These are phyloP conservation scores for Omphalotus guepiniiformis DNA, from an alignment of 768 basidiomycete genomes.

Conservation along the genomic window DNA sequence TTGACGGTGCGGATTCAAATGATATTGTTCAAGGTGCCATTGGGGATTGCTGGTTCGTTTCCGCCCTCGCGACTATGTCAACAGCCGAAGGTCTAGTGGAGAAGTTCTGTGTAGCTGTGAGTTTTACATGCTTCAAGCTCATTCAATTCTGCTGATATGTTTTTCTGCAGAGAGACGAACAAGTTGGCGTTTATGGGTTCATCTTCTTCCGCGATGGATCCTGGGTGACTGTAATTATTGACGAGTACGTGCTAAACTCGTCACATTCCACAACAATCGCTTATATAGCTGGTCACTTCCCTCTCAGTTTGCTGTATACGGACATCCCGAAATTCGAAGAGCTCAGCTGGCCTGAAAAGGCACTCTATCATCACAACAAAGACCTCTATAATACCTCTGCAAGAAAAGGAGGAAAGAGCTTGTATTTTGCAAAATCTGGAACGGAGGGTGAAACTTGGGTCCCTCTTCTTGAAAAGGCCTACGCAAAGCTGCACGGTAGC, in stretches of 20 bases:
- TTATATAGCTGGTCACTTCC: neutral
- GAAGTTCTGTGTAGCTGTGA: constrained; percentile 47
- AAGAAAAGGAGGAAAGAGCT: constrained; percentile 39
- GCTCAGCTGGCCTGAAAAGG: constrained; percentile 32
- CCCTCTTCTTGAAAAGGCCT: constrained; percentile 55
- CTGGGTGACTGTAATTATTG: constrained; percentile 52
- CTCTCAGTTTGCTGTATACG: constrained; percentile 42
- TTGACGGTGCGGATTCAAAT: constrained; percentile 36
- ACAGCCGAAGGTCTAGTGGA: constrained; percentile 41
- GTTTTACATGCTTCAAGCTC: constrained; percentile 10
- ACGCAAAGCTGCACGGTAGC: constrained; percentile 51
- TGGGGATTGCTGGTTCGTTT: constrained; percentile 55
- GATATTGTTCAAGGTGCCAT: constrained; percentile 46
- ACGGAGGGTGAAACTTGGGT: constrained; percentile 54
- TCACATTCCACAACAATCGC: neutral
- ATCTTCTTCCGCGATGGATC: constrained; percentile 49
- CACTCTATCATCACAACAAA: constrained; percentile 48
- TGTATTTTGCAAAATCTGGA: constrained; percentile 47
- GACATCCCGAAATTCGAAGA: constrained; percentile 50
- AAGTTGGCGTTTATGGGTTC: constrained; percentile 55
- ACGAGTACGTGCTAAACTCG: constrained; percentile 39
- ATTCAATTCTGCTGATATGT: neutral
- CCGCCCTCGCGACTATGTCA: constrained; percentile 46
- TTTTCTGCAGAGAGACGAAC: constrained; percentile 37
- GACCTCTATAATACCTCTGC: constrained; percentile 40